Percentiles rank a stretch among this genome's conserved stretches.
These are phyloP conservation scores for Microbotryum intermedium DNA, from an alignment of 1,284 basidiomycete genomes.

Conservation along the genomic window DNA sequence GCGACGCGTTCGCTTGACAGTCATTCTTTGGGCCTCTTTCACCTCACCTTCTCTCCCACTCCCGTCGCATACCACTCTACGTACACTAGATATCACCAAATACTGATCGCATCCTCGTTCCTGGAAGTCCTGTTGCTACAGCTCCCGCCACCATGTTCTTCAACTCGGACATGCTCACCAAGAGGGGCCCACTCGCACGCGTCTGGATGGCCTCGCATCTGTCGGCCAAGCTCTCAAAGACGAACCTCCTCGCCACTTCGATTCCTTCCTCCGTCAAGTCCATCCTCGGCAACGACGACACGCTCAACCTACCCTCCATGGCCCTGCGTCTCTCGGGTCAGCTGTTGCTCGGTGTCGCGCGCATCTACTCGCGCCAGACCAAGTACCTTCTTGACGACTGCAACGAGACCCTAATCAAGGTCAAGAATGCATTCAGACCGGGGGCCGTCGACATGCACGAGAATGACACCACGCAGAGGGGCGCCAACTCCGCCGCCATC, in stretches of 20 bases:
- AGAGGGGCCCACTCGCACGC: conserved; percentile 85
- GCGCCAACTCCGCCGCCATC: conserved; percentile 10
- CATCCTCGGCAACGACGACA: conserved; percentile 28
- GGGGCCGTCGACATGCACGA: conserved; percentile 22
- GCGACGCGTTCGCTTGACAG: no score
- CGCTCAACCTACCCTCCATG: conserved; percentile 50
- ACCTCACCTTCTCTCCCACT: no score
- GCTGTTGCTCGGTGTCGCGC: conserved; percentile 85
- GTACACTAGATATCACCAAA: no score
- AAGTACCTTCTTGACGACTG: conserved; percentile 97
- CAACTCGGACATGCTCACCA: conserved; percentile 51
- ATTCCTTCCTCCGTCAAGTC: conserved; percentile 64
- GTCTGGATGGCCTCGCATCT: conserved; percentile 99
- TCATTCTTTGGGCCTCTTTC: no score
- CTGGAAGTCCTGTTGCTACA: no score
- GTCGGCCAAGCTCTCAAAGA: conserved; percentile 94
- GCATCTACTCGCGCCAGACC: conserved; percentile 94
- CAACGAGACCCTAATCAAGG: conserved; percentile 88
- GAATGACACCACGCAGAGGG: background rate
- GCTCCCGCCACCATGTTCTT: conserved; percentile 22
- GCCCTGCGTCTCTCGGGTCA: conserved; percentile 91
- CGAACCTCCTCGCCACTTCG: conserved; percentile 84
- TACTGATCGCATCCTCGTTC: no score
- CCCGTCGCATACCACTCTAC: no score
- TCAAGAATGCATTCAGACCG: conserved; percentile 62